Base-by-base conservation (phyloP, 768 basidiomycete species). In the Lactarius hengduanensis region DNA sequence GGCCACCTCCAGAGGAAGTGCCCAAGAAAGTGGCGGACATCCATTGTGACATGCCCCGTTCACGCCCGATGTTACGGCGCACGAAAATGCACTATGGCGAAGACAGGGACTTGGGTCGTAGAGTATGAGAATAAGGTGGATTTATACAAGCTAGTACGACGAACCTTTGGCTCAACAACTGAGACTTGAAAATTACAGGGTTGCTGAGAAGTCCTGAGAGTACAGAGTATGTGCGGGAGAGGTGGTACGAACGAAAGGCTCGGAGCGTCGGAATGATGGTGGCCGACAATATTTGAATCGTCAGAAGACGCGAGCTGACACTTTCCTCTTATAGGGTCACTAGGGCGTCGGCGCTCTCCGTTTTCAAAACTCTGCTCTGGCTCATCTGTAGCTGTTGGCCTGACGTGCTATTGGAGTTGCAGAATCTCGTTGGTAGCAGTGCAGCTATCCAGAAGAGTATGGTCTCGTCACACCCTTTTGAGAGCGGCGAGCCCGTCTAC, bases 1-100 rank as follows among this genome's bases (percentile, higher is more conserved):
- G 92, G 0, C 92, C 91, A 13, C 91, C 89, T 8, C 91, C 91
- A 34, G 86, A 86, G 53, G 83, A 88, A 2, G 90, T 92, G 16
- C 91, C 91, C 10, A 93, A 78, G 72, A 94, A 93, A 30, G 85
- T 87, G 53, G 91, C 78, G 20, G 77, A 76, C 77, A 91, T 83
- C 62, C 80, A 71, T 56, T 73, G 72, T 9, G 72, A 65, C 76
- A 76, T 76, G 4, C 47, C 22, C 22, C 47, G n/a, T 50, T 22
- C 47, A 15, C 47, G 47, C 47, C 47, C n/a, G 13, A 50, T 5
- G 47, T 50, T 50, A 50, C 22, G 47, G 10, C n/a, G 13, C 10
- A 26, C 22, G 47, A 13, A 13, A 50, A 26, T 11, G 22, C 47
- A 50, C 11, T 26, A 26, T 15, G 47, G 47, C 47, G n/a, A 13